Conservation (phyloP, 192 early-diverging fungal genomes). For the Coemansia sp. region DNA sequence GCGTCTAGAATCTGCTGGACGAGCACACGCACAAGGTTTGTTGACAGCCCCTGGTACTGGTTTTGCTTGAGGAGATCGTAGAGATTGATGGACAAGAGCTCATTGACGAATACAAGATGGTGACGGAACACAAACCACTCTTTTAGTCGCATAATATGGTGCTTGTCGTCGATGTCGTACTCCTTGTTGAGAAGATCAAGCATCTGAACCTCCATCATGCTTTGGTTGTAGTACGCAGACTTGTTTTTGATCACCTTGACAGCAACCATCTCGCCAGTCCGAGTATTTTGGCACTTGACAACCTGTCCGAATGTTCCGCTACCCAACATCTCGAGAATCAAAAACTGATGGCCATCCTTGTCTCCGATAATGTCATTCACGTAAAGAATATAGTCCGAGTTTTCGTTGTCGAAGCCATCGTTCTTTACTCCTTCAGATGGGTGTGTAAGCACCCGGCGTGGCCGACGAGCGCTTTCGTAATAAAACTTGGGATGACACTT, state of each 20-base stretch:
- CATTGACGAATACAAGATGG: constrained; percentile 97
- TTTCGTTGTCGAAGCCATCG: constrained; percentile 92
- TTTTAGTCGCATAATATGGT: constrained; percentile 84
- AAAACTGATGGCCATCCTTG: constrained; percentile 85
- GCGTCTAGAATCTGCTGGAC: constrained; percentile 92
- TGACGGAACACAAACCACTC: constrained; percentile 92
- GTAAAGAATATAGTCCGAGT: constrained; percentile 94
- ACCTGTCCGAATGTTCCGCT: constrained; percentile 99
- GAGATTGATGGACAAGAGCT: constrained; percentile 93
- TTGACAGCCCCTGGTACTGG: constrained; percentile 90
- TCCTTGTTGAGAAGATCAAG: constrained; percentile 88
- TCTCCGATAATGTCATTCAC: constrained; percentile 97
- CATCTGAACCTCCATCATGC: constrained; percentile 95
- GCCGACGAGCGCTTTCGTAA: constrained; percentile 78
- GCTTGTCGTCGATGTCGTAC: constrained; percentile 83
- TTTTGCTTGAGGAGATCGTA: constrained; percentile 99
- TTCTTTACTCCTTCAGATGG: constrained; percentile 89
- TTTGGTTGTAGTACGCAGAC: constrained; percentile 95
- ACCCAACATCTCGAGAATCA: constrained; percentile 91
- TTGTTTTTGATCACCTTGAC: constrained; percentile 99
- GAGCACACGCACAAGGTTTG: constrained; percentile 91
- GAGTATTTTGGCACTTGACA: constrained; percentile 91
- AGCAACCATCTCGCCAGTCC: constrained; percentile 87
- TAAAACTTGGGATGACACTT: constrained; percentile 78
- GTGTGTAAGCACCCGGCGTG: constrained; percentile 90